Conservation (phyloP, 176 grass and related monocot genomes). For the Otatea glauca region DNA sequence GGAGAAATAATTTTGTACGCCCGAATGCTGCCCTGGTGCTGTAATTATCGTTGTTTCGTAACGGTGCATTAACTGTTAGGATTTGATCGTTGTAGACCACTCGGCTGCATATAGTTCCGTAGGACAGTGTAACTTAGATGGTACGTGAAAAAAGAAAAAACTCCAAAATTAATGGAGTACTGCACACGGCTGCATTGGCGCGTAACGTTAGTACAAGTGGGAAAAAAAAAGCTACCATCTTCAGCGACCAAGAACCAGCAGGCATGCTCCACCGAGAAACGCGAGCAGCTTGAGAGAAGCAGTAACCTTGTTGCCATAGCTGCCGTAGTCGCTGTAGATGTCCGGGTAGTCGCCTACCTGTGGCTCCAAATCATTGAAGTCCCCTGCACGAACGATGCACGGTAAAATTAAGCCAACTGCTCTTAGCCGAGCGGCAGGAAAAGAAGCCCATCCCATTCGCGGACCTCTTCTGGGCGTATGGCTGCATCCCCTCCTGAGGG, state of each 20-base stretch:
- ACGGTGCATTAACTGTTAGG: not conserved
- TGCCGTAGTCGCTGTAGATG: conserved; percentile 41
- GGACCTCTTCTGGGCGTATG: conserved; percentile 53
- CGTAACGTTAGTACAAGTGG: not conserved
- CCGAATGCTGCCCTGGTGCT: not conserved
- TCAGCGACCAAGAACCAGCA: conserved; percentile 34
- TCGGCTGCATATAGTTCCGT: not conserved
- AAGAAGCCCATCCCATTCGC: not conserved
- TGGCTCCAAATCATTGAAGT: conserved; percentile 59
- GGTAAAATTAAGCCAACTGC: not conserved
- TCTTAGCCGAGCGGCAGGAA: not conserved
- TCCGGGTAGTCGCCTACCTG: conserved; percentile 44
- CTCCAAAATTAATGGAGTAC: not conserved
- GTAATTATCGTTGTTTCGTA: not conserved
- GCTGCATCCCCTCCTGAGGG: conserved; percentile 57
- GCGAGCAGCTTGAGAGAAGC: conserved; percentile 6
- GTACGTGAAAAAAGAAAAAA: too few species aligned
- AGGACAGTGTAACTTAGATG: not conserved
- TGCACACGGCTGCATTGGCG: not conserved
- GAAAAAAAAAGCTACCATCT: not conserved
- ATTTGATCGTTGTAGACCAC: not conserved
- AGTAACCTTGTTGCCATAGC: not conserved
- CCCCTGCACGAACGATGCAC: conserved; percentile 9
- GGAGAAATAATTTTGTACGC: not conserved
- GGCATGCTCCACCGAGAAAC: conserved; percentile 17